Evolutionary conservation across 2,329 filamentous ascomycete genomes (phyloP).

Genomic region (Xylariales sp.): DNA sequence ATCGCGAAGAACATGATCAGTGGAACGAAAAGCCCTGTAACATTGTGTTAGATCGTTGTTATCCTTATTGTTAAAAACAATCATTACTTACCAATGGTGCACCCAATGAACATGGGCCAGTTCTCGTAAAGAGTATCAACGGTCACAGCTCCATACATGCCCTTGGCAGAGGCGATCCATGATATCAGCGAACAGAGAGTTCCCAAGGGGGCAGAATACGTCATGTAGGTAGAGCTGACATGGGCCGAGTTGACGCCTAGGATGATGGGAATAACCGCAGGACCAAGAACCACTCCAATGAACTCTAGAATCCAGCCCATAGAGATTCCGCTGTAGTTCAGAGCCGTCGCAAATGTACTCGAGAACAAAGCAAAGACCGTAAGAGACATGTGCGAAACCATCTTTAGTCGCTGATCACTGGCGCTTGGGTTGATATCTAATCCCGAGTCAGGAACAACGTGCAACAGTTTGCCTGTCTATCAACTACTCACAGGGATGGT

Average conservation of each 20-base stretch:
- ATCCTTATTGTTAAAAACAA: not conserved
- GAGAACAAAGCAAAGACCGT: constrained; percentile 55
- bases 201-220: constrained; percentile 43
- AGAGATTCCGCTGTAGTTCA: constrained; percentile 51
- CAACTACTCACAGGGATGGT: constrained; percentile 46
- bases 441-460: not conserved
- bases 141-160: constrained; percentile 52
- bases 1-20: constrained; percentile 6
- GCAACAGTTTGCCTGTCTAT: not conserved
- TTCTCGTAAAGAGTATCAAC: constrained; percentile 46
- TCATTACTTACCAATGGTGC: constrained; percentile 7
- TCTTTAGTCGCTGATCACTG: constrained; percentile 60
- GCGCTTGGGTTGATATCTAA: constrained; percentile 61
- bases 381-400: constrained; percentile 62
- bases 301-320: constrained; percentile 69
- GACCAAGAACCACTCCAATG: constrained; percentile 68
- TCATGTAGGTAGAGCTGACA: constrained; percentile 6
- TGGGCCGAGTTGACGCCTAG: constrained; percentile 42
- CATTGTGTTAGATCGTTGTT: too few relatives aligned
- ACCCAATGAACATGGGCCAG: constrained; percentile 11
- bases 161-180: constrained; percentile 65
- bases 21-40: constrained; percentile 6
- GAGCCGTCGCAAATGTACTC: constrained; percentile 58
- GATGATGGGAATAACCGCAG: constrained; percentile 61
- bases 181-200: constrained; percentile 57